phyloP scores from a whole-genome alignment of 768 basidiomycete species.

The Hygrophorus russula region DNA sequence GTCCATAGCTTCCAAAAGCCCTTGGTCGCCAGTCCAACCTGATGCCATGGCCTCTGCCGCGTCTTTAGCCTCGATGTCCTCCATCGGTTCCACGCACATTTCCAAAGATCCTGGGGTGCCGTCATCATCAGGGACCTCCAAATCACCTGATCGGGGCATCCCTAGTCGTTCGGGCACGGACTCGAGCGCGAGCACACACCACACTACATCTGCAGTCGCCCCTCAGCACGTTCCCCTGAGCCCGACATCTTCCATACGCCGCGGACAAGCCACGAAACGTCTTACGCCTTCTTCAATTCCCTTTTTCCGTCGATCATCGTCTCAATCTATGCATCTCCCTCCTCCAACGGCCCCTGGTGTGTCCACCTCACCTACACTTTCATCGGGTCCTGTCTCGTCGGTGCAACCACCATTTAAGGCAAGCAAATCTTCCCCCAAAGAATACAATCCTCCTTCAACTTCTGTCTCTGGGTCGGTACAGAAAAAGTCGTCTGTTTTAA shows the following conservation, averaged over 20 bases:
- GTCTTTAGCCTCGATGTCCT: slow-evolving; percentile 65
- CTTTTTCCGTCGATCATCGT: slow-evolving; percentile 87
- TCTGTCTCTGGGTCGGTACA: slow-evolving; percentile 49
- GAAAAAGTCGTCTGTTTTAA: slow-evolving; percentile 77
- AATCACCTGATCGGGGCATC: slow-evolving; percentile 32
- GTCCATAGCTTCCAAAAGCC: slow-evolving; percentile 26
- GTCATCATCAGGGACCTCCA: neutral
- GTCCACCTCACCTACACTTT: slow-evolving; percentile 40
- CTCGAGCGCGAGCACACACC: slow-evolving; percentile 65
- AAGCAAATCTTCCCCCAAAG: slow-evolving; percentile 41
- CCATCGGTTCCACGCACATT: slow-evolving; percentile 51
- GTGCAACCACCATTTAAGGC: slow-evolving; percentile 31
- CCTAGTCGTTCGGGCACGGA: slow-evolving; percentile 64
- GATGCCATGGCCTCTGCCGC: slow-evolving; percentile 74
- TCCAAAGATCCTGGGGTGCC: slow-evolving; percentile 46
- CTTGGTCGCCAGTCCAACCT: slow-evolving; percentile 62
- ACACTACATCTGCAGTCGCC: slow-evolving; percentile 40
- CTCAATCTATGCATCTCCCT: slow-evolving; percentile 72
- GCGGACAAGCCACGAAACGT: slow-evolving; percentile 57
- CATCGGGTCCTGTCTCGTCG: slow-evolving; percentile 25
- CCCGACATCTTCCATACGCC: slow-evolving; percentile 58
- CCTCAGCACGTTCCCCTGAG: slow-evolving; percentile 55
- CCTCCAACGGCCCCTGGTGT: slow-evolving; percentile 33
- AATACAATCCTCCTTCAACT: slow-evolving; percentile 39
- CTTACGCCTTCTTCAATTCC: slow-evolving; percentile 89